Base-by-base conservation (phyloP, 75 land plant species). In the Gnetum montanum region DNA sequence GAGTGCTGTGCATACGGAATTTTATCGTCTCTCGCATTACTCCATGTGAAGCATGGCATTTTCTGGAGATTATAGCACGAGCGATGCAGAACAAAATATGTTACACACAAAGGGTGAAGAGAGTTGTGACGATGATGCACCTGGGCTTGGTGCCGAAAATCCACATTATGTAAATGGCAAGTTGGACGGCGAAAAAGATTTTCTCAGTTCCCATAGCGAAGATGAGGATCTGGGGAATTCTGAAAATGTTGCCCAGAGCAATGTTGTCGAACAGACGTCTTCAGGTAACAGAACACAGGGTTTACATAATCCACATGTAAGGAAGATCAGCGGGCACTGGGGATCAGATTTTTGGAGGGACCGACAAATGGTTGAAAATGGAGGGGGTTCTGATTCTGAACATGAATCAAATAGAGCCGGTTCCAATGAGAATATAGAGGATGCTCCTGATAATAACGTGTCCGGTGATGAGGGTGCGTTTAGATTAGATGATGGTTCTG, bases 281-380 rank as follows among this genome's bases (percentile, higher is more conserved):
- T 22, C 25, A 54, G 68, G 30, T 7, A 50, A 40, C n/a, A 40
- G 57, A 26, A 27, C 31, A 20, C 49, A 43, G 13, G 59, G 58
- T 31, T 50, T 49, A 13, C 54, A 60, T 23, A 58, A 23, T 10
- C 61, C 40, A 15, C 50, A 63, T 37, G 70, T 54, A 48, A 70
- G 69, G 59, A 67, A 65, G 65, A 52, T 54, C 38, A 58, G 36
- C 62, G 78, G 61, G 11, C 63, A 54, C 27, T 84, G 77, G 89
- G 89, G 89, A 53, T 81, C 89, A 2, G 66, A 61, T n/a, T 77
- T 81, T 45, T 81, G 81, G 89, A 85, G 78, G 60, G 84, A 77
- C 50, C 81, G 74, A 37, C 84, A 76, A 20, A 78, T 76, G 7
- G 67, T 60, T 45, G 25, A 23, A 28, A 20, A 37, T 16, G 49